A percentile compares a stretch with the other conserved stretches of the same genome.
Conservation (phyloP, 2,329 filamentous ascomycete species). For the Dothiorella sarmentorum region DNA sequence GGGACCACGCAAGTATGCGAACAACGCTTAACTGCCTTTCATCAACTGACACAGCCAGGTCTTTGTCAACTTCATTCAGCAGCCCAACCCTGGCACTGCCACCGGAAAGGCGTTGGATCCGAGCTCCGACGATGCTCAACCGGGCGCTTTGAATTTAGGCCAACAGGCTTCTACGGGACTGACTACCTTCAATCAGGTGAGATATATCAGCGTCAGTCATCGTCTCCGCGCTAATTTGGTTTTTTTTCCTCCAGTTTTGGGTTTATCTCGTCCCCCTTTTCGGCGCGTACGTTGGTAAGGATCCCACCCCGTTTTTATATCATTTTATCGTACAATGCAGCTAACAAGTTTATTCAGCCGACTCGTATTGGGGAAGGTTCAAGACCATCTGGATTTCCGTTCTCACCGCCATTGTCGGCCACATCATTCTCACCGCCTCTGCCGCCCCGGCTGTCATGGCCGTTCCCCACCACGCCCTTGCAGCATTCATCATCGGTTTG, state of each 20-base stretch:
- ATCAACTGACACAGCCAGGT: constrained; percentile 23
- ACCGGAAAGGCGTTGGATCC: constrained; percentile 33
- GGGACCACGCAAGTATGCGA: constrained; percentile 26
- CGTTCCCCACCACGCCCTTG: constrained; percentile 48
- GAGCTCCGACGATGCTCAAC: constrained; percentile 29
- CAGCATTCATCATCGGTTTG: constrained; percentile 54
- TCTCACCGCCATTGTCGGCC: constrained; percentile 56
- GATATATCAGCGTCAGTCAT: no score
- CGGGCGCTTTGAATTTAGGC: constrained; percentile 55
- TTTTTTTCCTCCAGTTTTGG: constrained; percentile 56
- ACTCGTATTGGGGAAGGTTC: constrained; percentile 60
- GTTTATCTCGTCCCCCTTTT: constrained; percentile 57
- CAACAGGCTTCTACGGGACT: constrained; percentile 52
- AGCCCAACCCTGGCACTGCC: constrained; percentile 28
- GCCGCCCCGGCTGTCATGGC: constrained; percentile 52
- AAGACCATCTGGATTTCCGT: constrained; percentile 58
- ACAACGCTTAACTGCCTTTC: neutral
- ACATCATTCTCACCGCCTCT: constrained; percentile 54
- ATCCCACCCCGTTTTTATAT: no score
- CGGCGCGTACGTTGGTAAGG: constrained; percentile 56
- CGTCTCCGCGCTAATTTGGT: no score
- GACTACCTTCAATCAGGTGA: constrained; percentile 54
- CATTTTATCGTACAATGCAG: no score
- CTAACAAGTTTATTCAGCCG: no score
- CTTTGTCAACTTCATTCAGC: constrained; percentile 39